Conservation (phyloP, 2,329 filamentous ascomycete genomes). For the Leptoxyphium fumago region DNA sequence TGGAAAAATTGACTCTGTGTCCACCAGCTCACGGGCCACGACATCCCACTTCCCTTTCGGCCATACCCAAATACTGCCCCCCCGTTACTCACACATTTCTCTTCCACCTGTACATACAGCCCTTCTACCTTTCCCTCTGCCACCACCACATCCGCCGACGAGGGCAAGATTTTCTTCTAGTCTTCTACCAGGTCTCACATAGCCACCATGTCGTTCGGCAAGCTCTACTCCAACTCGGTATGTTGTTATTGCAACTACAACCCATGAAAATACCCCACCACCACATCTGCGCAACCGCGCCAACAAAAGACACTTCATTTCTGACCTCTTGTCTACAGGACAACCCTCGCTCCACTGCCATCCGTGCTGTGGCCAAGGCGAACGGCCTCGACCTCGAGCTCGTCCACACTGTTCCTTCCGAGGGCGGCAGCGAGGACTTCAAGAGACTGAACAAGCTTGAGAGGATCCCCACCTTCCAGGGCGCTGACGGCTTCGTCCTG, state of each 20-base stretch:
- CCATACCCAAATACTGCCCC: background rate
- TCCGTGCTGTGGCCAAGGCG: slow-evolving; percentile 91
- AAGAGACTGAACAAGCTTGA: slow-evolving; percentile 71
- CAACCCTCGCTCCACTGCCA: slow-evolving; percentile 78
- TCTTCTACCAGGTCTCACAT: slow-evolving; percentile 4
- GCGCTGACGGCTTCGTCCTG: slow-evolving; percentile 78
- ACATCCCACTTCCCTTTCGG: slow-evolving; percentile 1
- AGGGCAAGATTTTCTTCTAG: slow-evolving; percentile 13
- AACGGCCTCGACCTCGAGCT: slow-evolving; percentile 87
- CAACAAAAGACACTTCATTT: background rate
- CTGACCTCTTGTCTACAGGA: slow-evolving; percentile 37
- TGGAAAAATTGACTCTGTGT: slow-evolving; percentile 2
- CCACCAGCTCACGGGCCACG: background rate
- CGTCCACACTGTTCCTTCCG: slow-evolving; percentile 53
- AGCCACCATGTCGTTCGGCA: slow-evolving; percentile 57
- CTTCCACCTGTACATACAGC: background rate
- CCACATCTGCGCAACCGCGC: background rate
- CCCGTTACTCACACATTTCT: background rate
- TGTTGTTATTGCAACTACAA: slow-evolving; percentile 12
- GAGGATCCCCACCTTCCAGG: slow-evolving; percentile 87
- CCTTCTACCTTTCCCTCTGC: background rate
- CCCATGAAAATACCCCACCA: background rate
- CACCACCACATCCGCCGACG: slow-evolving; percentile 13
- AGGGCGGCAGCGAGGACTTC: slow-evolving; percentile 60
- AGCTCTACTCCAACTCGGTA: slow-evolving; percentile 83